phyloP scores from a whole-genome alignment of 257 asterid species.

The Przewalskia tangutica region DNA sequence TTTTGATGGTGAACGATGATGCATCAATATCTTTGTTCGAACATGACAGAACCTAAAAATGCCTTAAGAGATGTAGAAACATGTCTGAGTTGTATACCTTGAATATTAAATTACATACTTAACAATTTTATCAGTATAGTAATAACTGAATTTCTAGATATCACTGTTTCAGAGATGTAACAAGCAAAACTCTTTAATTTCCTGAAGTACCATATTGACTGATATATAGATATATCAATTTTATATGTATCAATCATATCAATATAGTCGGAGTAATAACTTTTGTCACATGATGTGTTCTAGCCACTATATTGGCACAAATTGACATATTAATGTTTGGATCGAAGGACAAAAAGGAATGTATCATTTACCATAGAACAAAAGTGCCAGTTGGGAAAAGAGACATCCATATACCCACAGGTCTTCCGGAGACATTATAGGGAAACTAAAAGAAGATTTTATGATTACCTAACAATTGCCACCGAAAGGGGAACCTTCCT shows the following conservation, averaged over 20 bases:
- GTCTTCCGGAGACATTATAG: constrained; percentile 53
- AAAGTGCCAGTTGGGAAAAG: constrained; percentile 49
- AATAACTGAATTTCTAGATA: background rate
- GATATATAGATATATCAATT: background rate
- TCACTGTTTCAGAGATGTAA: background rate
- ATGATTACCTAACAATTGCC: background rate
- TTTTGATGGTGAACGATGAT: background rate
- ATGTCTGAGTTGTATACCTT: background rate
- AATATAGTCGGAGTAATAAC: background rate
- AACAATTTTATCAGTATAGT: background rate
- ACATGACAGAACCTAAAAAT: background rate
- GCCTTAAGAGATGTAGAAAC: background rate
- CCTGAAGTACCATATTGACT: background rate
- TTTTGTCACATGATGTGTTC: background rate
- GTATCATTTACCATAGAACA: constrained; percentile 53
- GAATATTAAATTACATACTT: background rate
- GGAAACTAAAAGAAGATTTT: constrained; percentile 22
- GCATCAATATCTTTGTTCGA: background rate
- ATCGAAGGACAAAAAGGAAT: background rate
- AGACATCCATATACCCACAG: constrained; percentile 64
- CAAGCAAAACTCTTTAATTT: background rate
- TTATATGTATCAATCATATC: background rate
- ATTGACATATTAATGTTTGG: background rate
- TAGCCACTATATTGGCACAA: background rate
- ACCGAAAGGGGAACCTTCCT: background rate